Evolutionary conservation across 2,329 filamentous ascomycete species (phyloP).

Genomic region (Sporothrix pallida): DNA sequence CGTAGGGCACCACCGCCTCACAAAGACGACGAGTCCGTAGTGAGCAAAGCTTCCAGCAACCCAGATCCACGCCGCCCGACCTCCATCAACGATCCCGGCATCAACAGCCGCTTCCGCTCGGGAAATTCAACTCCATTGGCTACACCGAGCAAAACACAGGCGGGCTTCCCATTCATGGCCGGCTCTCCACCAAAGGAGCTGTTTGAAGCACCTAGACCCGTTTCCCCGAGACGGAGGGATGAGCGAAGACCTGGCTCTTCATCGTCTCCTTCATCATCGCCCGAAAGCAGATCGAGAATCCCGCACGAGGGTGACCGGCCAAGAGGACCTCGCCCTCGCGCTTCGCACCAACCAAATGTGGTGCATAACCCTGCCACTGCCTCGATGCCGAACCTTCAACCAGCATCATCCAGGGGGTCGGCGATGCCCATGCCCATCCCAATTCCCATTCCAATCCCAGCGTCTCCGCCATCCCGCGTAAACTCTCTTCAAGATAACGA

Average conservation of each 20-base stretch:
- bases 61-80: conserved; percentile 32
- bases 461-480: neutral
- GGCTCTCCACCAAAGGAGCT: conserved; percentile 20
- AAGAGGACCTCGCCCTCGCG: conserved; percentile 38
- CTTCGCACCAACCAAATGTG: conserved; percentile 43
- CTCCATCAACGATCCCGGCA: conserved; percentile 36
- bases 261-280: conserved; percentile 43
- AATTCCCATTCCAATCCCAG: conserved; percentile 28
- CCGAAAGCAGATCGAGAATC: conserved; percentile 38
- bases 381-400: conserved; percentile 21
- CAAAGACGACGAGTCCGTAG: conserved; percentile 44
- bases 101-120: conserved; percentile 42
- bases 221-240: conserved; percentile 35
- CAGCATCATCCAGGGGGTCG: conserved; percentile 13
- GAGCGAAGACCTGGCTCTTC: conserved; percentile 42
- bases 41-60: conserved; percentile 29
- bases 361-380: conserved; percentile 36
- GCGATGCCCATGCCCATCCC: conserved; percentile 32
- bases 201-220: neutral
- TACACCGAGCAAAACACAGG: conserved; percentile 41
- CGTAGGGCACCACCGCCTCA: conserved; percentile 47
- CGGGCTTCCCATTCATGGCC: conserved; percentile 31
- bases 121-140: conserved; percentile 47
- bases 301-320: conserved; percentile 34
- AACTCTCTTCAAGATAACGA: conserved; percentile 20